Conservation (phyloP, 1,284 basidiomycete species). For the Afroboletus lepidellus region DNA sequence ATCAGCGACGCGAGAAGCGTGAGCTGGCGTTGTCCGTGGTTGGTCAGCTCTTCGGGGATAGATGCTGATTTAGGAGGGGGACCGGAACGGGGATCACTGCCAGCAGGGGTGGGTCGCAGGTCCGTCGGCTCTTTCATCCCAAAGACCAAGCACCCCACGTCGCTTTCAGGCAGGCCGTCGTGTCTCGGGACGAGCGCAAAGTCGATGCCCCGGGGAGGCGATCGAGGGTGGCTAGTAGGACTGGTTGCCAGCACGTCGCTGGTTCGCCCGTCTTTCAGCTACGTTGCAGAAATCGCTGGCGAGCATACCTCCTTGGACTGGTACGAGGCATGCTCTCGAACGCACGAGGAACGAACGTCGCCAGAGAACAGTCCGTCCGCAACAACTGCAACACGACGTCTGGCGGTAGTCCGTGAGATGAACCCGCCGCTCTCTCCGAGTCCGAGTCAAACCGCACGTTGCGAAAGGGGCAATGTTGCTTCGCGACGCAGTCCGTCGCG, state of each 20-base stretch:
- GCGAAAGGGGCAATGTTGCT: slow-evolving; percentile 18
- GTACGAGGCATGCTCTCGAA: slow-evolving; percentile 19
- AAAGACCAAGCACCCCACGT: slow-evolving; percentile 15
- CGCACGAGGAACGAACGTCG: slow-evolving; percentile 10
- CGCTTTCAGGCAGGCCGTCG: background rate
- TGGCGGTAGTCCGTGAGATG: slow-evolving; percentile 11
- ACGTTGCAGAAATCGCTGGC: background rate
- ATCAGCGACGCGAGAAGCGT: slow-evolving; percentile 14
- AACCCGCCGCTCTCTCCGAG: background rate
- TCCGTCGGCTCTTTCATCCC: slow-evolving; percentile 12
- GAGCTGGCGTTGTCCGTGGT: slow-evolving; percentile 16
- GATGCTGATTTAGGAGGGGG: background rate
- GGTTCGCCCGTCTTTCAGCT: slow-evolving; percentile 5
- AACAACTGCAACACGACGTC: slow-evolving; percentile 15
- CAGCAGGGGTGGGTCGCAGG: background rate
- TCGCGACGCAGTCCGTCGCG: background rate
- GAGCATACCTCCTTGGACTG: slow-evolving; percentile 19
- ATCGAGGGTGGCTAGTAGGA: background rate
- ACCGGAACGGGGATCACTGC: background rate
- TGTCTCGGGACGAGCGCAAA: slow-evolving; percentile 18
- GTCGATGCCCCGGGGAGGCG: slow-evolving; percentile 2
- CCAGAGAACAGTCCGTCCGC: slow-evolving; percentile 1
- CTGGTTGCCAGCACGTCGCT: slow-evolving; percentile 10
- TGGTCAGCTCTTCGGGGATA: slow-evolving; percentile 19
- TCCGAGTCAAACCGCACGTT: slow-evolving; percentile 14